Base-by-base conservation (phyloP, 2,329 filamentous ascomycete genomes). In the Juglanconis oblonga region DNA sequence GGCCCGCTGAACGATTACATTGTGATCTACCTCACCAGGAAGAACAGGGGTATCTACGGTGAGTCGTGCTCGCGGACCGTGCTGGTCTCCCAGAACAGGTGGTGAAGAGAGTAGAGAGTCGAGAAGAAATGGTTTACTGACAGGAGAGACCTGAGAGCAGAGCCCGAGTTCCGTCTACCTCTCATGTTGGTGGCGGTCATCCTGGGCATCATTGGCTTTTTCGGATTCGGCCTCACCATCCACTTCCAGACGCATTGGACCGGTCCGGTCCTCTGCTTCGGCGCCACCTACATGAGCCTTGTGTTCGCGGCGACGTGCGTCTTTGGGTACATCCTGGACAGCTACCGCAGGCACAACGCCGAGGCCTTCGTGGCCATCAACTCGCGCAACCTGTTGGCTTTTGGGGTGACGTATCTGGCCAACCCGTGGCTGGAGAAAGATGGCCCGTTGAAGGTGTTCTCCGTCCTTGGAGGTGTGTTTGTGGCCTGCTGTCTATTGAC, bases 351-450 rank as follows among this genome's bases (percentile, higher is more conserved):
- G 29, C 67, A 79, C 57, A 76, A 75, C 35, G 78, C 79, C 66
- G 79, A 80, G 68, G 78, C 78, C 1, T 80, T 82, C 63, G 79
- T 81, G 17, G 79, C 79, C 13, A 80, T 81, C 68, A 81, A 81
- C 59, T 75, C 78, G 5, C 72, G 79, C 55, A 80, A 80, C 58
- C 62, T 81, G 35, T 62, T 81, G 11, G 79, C 77, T 0, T 81
- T 81, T 61, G 77, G 76, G 1, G 62, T 80, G 52, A 79, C 77
- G 2, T 78, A 76, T 53, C 76, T 76, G 62, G 73, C 76, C 62
- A 76, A 11, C 17, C 44, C 44, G 3, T 47, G 31, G 42, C 31
- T 47, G n/a, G 5, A 47, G n/a, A 1, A 47, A 29, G 44, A 47
- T 29, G 44, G 50, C 32, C 13, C 50, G 50, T 32, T 47, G 44